Percentiles rank a stretch among this genome's conserved stretches.
These are phyloP conservation scores for Lactarius vividus DNA, from an alignment of 768 basidiomycete species.

Conservation along the genomic window DNA sequence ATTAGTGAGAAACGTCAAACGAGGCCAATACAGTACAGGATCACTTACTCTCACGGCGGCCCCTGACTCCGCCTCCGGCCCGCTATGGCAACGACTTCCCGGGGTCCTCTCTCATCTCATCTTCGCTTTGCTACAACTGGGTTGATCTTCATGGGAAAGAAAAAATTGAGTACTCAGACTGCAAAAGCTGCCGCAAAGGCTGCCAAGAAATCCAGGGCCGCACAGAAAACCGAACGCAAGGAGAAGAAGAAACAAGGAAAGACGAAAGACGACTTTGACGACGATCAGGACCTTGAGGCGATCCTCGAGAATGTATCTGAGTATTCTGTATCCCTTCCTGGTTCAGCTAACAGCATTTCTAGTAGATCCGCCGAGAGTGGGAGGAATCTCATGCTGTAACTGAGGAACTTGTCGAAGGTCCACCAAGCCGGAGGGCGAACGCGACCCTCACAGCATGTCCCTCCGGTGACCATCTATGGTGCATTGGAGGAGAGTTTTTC, in stretches of 20 bases:
- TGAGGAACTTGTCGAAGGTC: conserved; percentile 79
- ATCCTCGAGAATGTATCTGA: conserved; percentile 71
- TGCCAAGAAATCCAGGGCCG: conserved; percentile 63
- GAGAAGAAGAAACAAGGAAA: conserved; percentile 57
- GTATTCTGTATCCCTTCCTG: conserved; percentile 14
- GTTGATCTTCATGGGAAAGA: conserved; percentile 46
- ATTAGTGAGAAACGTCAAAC: background rate
- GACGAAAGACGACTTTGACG: conserved; percentile 52
- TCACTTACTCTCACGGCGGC: background rate
- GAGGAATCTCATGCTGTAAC: conserved; percentile 79
- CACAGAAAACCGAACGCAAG: conserved; percentile 67
- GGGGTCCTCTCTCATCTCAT: background rate
- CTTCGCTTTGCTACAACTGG: no score
- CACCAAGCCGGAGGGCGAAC: conserved; percentile 79
- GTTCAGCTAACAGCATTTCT: conserved; percentile 9
- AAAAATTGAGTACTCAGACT: conserved; percentile 41
- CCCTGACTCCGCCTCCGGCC: background rate
- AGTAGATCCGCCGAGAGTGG: conserved; percentile 82
- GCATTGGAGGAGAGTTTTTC: conserved; percentile 84
- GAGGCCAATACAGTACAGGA: background rate
- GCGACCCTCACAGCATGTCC: conserved; percentile 81
- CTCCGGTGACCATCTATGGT: conserved; percentile 78
- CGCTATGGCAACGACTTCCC: background rate
- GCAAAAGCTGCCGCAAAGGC: conserved; percentile 49
- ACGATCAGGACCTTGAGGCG: conserved; percentile 76